Evolutionary conservation across 2,329 filamentous ascomycete species (phyloP).

Genomic region (Venturia effusa): DNA sequence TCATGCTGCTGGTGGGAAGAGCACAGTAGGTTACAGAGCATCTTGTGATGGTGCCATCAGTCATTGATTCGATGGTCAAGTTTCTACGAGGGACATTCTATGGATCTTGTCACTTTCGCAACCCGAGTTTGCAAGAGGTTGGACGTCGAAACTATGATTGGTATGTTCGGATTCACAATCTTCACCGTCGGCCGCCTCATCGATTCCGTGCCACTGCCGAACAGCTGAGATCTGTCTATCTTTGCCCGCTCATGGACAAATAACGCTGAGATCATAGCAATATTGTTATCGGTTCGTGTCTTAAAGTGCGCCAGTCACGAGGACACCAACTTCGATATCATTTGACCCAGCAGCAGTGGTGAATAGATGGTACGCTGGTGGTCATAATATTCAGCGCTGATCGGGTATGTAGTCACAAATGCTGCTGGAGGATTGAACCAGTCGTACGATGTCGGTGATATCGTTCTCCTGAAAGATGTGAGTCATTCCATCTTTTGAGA

Average conservation of each 20-base stretch:
- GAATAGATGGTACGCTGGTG: not conserved
- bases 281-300: not conserved
- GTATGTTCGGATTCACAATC: slow-evolving; percentile 24
- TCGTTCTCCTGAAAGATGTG: slow-evolving; percentile 55
- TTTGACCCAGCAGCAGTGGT: not conserved
- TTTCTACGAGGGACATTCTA: slow-evolving; percentile 57
- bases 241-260: not conserved
- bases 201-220: not conserved
- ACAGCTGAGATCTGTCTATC: not conserved
- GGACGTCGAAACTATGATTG: slow-evolving; percentile 48
- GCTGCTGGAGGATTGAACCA: slow-evolving; percentile 55
- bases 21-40: slow-evolving; percentile 43
- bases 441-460: slow-evolving; percentile 53
- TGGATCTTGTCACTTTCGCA: slow-evolving; percentile 52
- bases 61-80: slow-evolving; percentile 25
- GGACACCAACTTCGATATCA: no score
- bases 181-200: not conserved
- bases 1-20: slow-evolving; percentile 53
- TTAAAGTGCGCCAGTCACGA: not conserved
- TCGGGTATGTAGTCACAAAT: slow-evolving; percentile 44
- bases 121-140: slow-evolving; percentile 53
- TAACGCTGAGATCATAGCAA: not conserved
- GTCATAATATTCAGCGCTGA: slow-evolving; percentile 15
- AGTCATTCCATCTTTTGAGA: slow-evolving; percentile 14
- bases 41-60: not conserved